phyloP scores from a whole-genome alignment of 495 filamentous ascomycete species.

The Talaromyces proteolyticus region DNA sequence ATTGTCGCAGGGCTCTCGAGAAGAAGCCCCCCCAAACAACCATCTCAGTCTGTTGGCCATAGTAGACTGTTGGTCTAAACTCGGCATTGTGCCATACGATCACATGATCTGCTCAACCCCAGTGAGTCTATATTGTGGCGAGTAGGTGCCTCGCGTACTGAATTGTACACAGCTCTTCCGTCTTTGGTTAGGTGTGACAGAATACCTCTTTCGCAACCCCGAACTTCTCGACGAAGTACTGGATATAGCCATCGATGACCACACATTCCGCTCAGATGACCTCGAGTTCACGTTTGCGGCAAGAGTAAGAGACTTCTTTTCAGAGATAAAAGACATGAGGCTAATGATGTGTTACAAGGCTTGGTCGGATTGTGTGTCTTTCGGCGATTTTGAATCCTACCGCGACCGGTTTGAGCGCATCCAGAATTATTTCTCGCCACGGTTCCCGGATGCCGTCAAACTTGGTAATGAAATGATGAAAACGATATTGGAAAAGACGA shows the following conservation, averaged over 20 bases:
- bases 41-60: conserved; percentile 94
- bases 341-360: conserved; percentile 38
- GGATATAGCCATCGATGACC: conserved; percentile 78
- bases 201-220: conserved; percentile 87
- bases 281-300: conserved; percentile 97
- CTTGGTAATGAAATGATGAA: conserved; percentile 96
- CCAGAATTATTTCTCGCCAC: conserved; percentile 82
- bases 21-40: conserved; percentile 73
- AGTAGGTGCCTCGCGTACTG: neutral
- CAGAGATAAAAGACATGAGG: neutral
- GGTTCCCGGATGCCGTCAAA: conserved; percentile 77
- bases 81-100: conserved; percentile 92
- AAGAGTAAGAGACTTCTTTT: conserved; percentile 40
- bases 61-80: conserved; percentile 94
- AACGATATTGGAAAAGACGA: conserved; percentile 81
- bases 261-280: conserved; percentile 84
- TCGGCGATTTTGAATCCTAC: conserved; percentile 89
- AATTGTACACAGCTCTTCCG: conserved; percentile 69
- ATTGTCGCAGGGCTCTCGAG: conserved; percentile 53
- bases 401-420: conserved; percentile 82
- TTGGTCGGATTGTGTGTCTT: conserved; percentile 88
- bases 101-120: conserved; percentile 99
- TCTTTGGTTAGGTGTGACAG: conserved; percentile 94
- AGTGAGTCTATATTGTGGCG: conserved; percentile 32
- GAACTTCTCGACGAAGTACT: conserved; percentile 80